Evolutionary conservation across 192 early-diverging fungal species (phyloP).

Genomic region (Backusella psychrophila): DNA sequence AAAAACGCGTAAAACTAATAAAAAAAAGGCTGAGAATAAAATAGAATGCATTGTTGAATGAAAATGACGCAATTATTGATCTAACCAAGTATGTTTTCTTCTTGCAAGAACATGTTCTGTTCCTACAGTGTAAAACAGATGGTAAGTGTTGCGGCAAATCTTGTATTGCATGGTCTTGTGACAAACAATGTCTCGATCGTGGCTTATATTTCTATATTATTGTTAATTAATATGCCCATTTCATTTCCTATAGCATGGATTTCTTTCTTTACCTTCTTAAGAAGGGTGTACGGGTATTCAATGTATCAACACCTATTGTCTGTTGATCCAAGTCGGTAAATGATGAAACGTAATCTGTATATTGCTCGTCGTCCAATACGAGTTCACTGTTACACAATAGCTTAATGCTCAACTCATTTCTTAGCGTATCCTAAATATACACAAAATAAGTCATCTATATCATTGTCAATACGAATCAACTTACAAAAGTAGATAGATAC

Average conservation of each 20-base stretch:
- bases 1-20: neutral
- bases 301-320: conserved; percentile 20
- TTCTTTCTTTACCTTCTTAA: conserved; percentile 43
- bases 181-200: conserved; percentile 52
- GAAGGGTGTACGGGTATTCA: conserved; percentile 6
- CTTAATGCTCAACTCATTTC: conserved; percentile 15
- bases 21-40: neutral
- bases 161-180: conserved; percentile 88
- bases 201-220: neutral
- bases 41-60: neutral
- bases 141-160: conserved; percentile 96
- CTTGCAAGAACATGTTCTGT: conserved; percentile 36
- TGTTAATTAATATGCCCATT: too few species aligned
- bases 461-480: neutral
- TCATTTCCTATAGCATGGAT: too few species aligned
- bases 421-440: conserved; percentile 11
- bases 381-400: conserved; percentile 23
- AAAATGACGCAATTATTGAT: neutral
- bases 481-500: conserved; percentile 34
- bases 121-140: conserved; percentile 65
- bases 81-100: neutral
- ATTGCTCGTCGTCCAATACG: neutral
- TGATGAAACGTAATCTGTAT: conserved; percentile 30
- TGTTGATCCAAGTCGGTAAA: conserved; percentile 28
- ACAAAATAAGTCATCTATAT: too few species aligned